These are phyloP conservation scores for Jaapia argillacea DNA, from an alignment of 768 basidiomycete genomes.

Conservation along the genomic window DNA sequence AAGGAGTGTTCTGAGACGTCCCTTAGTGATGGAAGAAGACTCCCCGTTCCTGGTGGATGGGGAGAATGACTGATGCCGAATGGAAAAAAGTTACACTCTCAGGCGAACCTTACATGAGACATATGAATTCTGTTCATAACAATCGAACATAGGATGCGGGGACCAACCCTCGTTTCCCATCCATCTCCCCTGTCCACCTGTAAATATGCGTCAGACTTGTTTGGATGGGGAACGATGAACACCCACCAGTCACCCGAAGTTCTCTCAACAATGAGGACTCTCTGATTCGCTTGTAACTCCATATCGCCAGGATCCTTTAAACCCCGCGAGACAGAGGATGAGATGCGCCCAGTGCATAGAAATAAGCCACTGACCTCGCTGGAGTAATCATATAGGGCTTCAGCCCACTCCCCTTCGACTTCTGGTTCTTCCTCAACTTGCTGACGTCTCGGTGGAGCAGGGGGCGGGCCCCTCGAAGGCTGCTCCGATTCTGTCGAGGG, in stretches of 20 bases:
- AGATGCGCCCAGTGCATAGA: too few species aligned
- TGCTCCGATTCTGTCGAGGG: constrained; percentile 4
- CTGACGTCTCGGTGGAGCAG: constrained; percentile 19
- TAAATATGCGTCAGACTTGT: not conserved
- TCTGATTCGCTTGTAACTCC: constrained; percentile 41
- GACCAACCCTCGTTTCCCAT: constrained; percentile 50
- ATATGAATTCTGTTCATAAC: too few species aligned
- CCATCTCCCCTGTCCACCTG: constrained; percentile 62
- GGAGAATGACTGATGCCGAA: too few species aligned
- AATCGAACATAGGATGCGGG: constrained; percentile 62
- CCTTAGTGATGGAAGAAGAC: too few species aligned
- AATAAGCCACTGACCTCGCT: constrained; percentile 56
- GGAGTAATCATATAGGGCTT: constrained; percentile 67
- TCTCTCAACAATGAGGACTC: constrained; percentile 52
- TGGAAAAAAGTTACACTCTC: too few species aligned
- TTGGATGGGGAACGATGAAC: not conserved
- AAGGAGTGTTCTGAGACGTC: too few species aligned
- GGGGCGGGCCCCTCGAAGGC: constrained; percentile 10
- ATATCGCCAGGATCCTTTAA: constrained; percentile 63
- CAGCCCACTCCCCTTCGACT: constrained; percentile 61
- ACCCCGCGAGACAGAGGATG: too few species aligned
- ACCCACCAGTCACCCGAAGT: constrained; percentile 68
- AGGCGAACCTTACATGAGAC: too few species aligned
- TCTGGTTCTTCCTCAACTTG: constrained; percentile 26
- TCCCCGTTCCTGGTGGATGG: too few species aligned